Evolutionary conservation across 768 basidiomycete species (phyloP), one percentile per base, ranked within the genome.

Genomic region (Suillus variegatus): DNA sequence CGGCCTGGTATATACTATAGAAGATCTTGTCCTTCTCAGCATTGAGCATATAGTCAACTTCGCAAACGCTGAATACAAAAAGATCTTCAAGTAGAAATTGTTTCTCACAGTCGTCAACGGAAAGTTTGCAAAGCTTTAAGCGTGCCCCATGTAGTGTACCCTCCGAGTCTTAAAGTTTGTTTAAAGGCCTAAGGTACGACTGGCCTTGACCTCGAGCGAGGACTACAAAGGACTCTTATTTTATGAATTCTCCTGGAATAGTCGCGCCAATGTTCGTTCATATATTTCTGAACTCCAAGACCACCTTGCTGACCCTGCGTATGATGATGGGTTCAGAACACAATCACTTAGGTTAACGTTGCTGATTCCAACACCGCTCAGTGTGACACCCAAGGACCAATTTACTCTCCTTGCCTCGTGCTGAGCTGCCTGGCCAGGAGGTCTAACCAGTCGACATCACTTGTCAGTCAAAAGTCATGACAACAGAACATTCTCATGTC

Each of bases 401-500:
- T 60, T 38, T 18, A 12, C 58, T 28, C 22, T 43, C 4, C 25
- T 28, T 20, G 18, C 25, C 41, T 20, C 20, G 49, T 60, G 12
- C 38, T 60, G 25, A 60, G 41, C n/a, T 43, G 12, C 9, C 10
- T 38, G 36, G 36, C 18, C 18, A 6, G 10, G 18, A 32, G 12
- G 41, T 25, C 14, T 18, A 25, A 18, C 7, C 36, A 38, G 13
- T 40, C 28, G 16, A 60, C 25, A 18, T 3, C 25, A 25, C 41
- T 60, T 60, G 58, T 43, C 58, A 60, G 58, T 60, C 58, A 43
- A 62, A 54, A 36, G 49, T 58, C 62, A 70, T 72, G 69, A 61
- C 60, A n/a, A 65, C 69, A 40, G 68, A 65, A 60, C 68, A 46
- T 62, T 71, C 70, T 57, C 46, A 52, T 64, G 49, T 43, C 40